A percentile compares a stretch with the other conserved stretches of the same genome.
These are phyloP conservation scores for Penicillium soppii DNA, from an alignment of 495 filamentous ascomycete species.

Conservation along the genomic window DNA sequence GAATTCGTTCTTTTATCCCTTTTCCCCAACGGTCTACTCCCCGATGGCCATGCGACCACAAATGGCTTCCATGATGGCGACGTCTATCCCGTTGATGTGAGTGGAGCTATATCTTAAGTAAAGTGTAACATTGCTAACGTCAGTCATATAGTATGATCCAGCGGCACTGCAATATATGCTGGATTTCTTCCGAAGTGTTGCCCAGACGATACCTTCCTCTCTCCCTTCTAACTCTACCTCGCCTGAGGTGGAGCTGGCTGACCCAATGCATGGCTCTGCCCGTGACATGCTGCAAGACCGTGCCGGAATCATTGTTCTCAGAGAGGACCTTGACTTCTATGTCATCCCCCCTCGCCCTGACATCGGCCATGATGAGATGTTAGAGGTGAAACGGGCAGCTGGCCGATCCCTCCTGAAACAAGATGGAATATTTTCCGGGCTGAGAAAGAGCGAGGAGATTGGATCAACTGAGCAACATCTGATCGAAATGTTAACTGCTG, in stretches of 20 bases:
- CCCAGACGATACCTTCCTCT: slow-evolving; percentile 83
- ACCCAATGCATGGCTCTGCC: slow-evolving; percentile 66
- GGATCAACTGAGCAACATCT: slow-evolving; percentile 98
- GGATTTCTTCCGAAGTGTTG: slow-evolving; percentile 95
- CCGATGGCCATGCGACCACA: slow-evolving; percentile 79
- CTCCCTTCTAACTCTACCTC: slow-evolving; percentile 59
- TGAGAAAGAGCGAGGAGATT: slow-evolving; percentile 91
- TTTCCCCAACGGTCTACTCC: slow-evolving; percentile 96
- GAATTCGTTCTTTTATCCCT: slow-evolving; percentile 99
- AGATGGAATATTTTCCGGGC: slow-evolving; percentile 92
- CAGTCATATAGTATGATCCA: slow-evolving; percentile 80
- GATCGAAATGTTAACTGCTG: slow-evolving; percentile 98
- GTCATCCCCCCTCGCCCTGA: slow-evolving; percentile 85
- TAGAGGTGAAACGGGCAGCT: slow-evolving; percentile 93
- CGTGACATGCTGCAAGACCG: slow-evolving; percentile 80
- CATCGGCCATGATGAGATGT: slow-evolving; percentile 88
- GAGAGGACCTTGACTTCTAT: slow-evolving; percentile 98
- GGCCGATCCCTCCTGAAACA: slow-evolving; percentile 82
- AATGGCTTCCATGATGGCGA: slow-evolving; percentile 90
- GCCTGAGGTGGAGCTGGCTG: slow-evolving; percentile 64
- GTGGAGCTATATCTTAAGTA: slow-evolving; percentile 39
- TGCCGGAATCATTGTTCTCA: slow-evolving; percentile 94
- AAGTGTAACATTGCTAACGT: slow-evolving; percentile 58
- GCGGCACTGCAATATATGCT: slow-evolving; percentile 98
- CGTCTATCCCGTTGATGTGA: slow-evolving; percentile 94